phyloP scores from a whole-genome alignment of 352 stramenopile genomes.

The Pythium aphanidermatum region DNA sequence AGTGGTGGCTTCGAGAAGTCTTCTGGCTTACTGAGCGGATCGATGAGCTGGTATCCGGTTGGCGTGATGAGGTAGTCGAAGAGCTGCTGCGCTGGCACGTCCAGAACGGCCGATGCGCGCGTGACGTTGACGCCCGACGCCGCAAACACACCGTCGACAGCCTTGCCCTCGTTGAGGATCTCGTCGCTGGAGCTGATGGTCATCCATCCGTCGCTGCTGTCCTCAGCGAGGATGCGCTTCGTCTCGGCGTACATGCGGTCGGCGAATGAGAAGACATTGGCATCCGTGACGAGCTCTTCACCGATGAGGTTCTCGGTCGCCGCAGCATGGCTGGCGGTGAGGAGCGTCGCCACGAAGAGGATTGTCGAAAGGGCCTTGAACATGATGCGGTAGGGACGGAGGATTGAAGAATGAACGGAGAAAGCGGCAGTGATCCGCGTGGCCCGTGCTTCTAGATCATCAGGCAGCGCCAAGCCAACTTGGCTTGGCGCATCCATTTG shows the following conservation, averaged over 20 bases:
- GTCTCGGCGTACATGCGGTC: slow-evolving; percentile 24
- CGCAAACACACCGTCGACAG: slow-evolving; percentile 23
- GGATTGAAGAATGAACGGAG: no score
- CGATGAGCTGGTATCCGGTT: slow-evolving; percentile 26
- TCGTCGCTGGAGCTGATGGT: background rate
- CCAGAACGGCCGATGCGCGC: slow-evolving; percentile 16
- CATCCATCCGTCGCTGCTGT: background rate
- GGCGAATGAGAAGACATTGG: slow-evolving; percentile 19
- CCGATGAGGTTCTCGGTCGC: slow-evolving; percentile 18
- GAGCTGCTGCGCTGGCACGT: slow-evolving; percentile 15
- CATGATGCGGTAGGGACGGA: no score
- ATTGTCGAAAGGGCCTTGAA: no score
- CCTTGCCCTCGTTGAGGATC: slow-evolving; percentile 23
- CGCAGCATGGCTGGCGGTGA: no score
- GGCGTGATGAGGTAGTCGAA: slow-evolving; percentile 27
- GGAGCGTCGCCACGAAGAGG: no score
- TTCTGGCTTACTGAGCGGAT: slow-evolving; percentile 22
- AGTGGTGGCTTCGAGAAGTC: slow-evolving; percentile 25
- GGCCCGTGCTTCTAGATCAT: no score
- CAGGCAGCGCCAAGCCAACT: no score
- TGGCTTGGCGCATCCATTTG: no score
- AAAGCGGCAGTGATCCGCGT: no score
- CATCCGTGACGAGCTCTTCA: slow-evolving; percentile 20
- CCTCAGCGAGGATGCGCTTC: slow-evolving; percentile 9
- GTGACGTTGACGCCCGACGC: slow-evolving; percentile 13